phyloP scores from a whole-genome alignment of 1,139 yeast species.

The Suhomyces bolitotheri region DNA sequence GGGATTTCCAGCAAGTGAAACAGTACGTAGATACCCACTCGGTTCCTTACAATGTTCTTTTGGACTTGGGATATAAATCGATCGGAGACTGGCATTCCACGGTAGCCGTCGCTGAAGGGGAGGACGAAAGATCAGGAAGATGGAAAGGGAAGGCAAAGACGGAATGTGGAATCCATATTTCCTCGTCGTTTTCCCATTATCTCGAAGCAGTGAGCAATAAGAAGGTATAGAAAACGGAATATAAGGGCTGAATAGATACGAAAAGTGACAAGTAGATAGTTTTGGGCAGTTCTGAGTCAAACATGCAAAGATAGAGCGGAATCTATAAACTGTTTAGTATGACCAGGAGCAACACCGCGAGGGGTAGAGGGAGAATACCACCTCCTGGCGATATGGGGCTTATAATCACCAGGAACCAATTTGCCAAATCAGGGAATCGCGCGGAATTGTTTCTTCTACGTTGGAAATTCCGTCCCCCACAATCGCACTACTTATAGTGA shows the following conservation, averaged over 20 bases:
- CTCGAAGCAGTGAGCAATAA: constrained; percentile 1
- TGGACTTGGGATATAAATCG: constrained; percentile 86
- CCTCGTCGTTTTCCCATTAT: constrained; percentile 66
- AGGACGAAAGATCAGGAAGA: constrained; percentile 93
- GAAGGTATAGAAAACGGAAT: too few relatives aligned
- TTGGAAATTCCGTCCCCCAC: constrained; percentile 3
- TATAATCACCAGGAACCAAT: constrained; percentile 1
- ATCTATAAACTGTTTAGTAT: too few relatives aligned
- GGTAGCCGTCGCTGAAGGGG: constrained; percentile 83
- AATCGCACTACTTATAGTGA: background rate
- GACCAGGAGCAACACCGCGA: too few relatives aligned
- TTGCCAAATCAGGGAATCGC: constrained; percentile 4
- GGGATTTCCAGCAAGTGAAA: constrained; percentile 77
- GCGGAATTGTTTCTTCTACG: too few relatives aligned
- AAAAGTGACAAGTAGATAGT: too few relatives aligned
- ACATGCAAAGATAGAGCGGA: too few relatives aligned
- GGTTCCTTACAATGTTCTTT: constrained; percentile 83
- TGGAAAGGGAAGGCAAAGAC: constrained; percentile 95
- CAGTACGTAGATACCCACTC: constrained; percentile 63
- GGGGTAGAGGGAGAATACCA: too few relatives aligned
- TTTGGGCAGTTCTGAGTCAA: too few relatives aligned
- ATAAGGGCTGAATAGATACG: too few relatives aligned
- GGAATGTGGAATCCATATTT: constrained; percentile 93
- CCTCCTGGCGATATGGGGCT: too few relatives aligned
- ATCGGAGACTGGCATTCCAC: constrained; percentile 98